Evolutionary conservation across 2,329 filamentous ascomycete species (phyloP), one percentile per base, ranked within the genome.

Genomic region (Sclerotinia subarctica): DNA sequence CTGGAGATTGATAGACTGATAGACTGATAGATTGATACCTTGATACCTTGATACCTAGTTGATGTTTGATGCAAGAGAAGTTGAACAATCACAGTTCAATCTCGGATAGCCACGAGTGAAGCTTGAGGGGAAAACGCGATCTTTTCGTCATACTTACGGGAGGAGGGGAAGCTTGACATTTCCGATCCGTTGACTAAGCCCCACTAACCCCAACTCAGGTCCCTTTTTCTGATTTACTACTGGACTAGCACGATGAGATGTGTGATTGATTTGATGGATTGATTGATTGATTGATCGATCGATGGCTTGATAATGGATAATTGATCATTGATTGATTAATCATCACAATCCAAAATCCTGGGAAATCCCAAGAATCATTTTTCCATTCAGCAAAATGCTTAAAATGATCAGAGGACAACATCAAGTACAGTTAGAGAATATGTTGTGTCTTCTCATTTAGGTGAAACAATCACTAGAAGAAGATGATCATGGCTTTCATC

Each of bases 151-250:
- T 51, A 49, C 58, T 21, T 49, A 24, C 58, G 26, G 29, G n/a
- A 49, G 58, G 58, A 19, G 24, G n/a, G 24, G 17, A 38, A 24
- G 38, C 62, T 57, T 64, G 62, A 51, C 59, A 62, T 62, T 38
- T 51, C 59, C 59, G 59, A 38, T 10, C 58, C 58, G 29, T 13
- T 35, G 7, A 35, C 58, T 62, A 47, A 47, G 47, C n/a, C 44
- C 29, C 13, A 13, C 58, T 62, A 62, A 60, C n/a, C 44, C 44
- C 26, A 62, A 62, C 44, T 49, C 44, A 38, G 58, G 44, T 62
- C 54, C 54, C 35, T 11, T 58, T 35, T 15, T 8, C 54, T 44
- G 24, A n/a, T 19, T 19, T 26, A 44, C 6, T 6, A 26, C n/a
- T 17, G 15, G 24, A 53, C 32, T 24, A 19, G 32, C 56, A 44